phyloP scores from a whole-genome alignment of 2,329 filamentous ascomycete genomes.

The Trichoderma polysporum region DNA sequence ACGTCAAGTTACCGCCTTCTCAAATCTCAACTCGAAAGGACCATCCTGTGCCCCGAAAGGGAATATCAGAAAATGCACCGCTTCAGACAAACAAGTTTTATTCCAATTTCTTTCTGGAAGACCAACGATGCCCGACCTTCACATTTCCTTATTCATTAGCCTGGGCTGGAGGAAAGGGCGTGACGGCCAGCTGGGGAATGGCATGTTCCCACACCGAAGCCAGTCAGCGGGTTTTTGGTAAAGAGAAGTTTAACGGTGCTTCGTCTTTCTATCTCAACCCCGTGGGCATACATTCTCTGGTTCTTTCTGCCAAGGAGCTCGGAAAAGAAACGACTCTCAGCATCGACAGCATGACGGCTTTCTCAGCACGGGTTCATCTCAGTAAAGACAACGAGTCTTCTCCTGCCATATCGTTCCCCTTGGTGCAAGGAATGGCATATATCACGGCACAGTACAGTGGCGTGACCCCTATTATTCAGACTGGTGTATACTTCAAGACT shows the following conservation, averaged over 20 bases:
- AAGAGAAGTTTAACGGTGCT: constrained; percentile 54
- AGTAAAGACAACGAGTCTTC: constrained; percentile 50
- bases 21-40: constrained; percentile 49
- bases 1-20: constrained; percentile 50
- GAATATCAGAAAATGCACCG: constrained; percentile 49
- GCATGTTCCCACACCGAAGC: constrained; percentile 71
- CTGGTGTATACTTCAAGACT: constrained; percentile 69
- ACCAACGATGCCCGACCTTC: constrained; percentile 68
- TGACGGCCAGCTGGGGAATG: constrained; percentile 72
- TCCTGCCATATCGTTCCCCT: constrained; percentile 70
- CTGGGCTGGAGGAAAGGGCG: constrained; percentile 65
- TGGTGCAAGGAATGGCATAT: constrained; percentile 88
- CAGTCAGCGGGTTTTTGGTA: constrained; percentile 66
- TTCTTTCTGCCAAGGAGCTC: constrained; percentile 77
- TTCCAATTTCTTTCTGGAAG: constrained; percentile 74
- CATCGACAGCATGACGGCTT: constrained; percentile 54
- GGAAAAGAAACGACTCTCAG: constrained; percentile 57
- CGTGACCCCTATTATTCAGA: constrained; percentile 70
- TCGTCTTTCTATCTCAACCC: constrained; percentile 77
- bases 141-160: constrained; percentile 72
- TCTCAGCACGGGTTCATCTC: constrained; percentile 67
- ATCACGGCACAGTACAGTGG: constrained; percentile 75
- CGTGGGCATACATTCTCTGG: constrained; percentile 75
- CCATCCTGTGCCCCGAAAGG: constrained; percentile 58
- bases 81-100: constrained; percentile 80